Conservation (phyloP, 352 stramenopile species). For the Pythium chondricola region DNA sequence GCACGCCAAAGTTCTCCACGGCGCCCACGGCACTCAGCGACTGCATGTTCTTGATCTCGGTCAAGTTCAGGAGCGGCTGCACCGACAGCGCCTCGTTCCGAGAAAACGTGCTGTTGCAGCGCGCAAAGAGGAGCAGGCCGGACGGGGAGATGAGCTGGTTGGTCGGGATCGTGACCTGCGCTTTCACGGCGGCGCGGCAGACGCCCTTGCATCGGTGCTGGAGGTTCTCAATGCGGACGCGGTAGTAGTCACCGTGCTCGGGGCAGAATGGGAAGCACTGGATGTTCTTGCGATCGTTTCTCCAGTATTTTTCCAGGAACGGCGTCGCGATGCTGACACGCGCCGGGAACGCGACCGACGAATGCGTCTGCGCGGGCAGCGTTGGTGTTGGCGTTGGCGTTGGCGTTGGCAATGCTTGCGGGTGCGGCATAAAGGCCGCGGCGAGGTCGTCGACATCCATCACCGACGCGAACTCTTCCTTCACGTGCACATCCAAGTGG, state of each 20-base stretch:
- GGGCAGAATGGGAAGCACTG: slow-evolving; percentile 89
- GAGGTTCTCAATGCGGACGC: slow-evolving; percentile 80
- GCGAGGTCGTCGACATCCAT: slow-evolving; percentile 48
- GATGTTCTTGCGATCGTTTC: slow-evolving; percentile 90
- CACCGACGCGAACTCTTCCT: slow-evolving; percentile 30
- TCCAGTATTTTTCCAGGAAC: slow-evolving; percentile 89
- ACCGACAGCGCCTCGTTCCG: slow-evolving; percentile 45
- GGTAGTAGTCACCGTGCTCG: slow-evolving; percentile 87
- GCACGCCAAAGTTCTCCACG: slow-evolving; percentile 49
- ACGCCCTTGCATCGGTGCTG: slow-evolving; percentile 82
- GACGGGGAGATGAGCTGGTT: slow-evolving; percentile 27
- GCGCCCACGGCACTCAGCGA: slow-evolving; percentile 56
- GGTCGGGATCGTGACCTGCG: slow-evolving; percentile 50
- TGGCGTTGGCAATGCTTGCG: neutral
- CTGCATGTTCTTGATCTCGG: slow-evolving; percentile 71
- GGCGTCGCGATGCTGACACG: slow-evolving; percentile 71
- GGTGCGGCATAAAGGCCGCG: slow-evolving; percentile 39
- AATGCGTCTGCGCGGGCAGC: slow-evolving; percentile 20
- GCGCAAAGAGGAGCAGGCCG: slow-evolving; percentile 54
- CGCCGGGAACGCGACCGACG: slow-evolving; percentile 30
- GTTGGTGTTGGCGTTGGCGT: slow-evolving; percentile 18
- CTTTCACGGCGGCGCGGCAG: slow-evolving; percentile 74
- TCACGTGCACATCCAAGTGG: slow-evolving; percentile 25
- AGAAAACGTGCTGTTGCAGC: slow-evolving; percentile 83
- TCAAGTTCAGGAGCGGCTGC: slow-evolving; percentile 36